Evolutionary conservation across 768 basidiomycete genomes (phyloP).

Genomic region (Termitomyces sp.): DNA sequence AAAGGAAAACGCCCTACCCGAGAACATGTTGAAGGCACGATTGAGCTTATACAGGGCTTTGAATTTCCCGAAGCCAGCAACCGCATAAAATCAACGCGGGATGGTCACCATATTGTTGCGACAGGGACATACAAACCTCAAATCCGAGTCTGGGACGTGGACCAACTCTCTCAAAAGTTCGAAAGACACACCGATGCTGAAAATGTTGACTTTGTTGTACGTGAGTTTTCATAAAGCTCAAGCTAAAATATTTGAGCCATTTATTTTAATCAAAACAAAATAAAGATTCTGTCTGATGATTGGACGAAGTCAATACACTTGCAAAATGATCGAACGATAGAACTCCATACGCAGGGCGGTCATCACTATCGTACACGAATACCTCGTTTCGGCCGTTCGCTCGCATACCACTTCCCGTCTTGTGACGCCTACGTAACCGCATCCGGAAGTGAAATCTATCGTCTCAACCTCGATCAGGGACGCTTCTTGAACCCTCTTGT

Average conservation of each 20-base stretch:
- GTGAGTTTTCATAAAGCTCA: constrained; percentile 40
- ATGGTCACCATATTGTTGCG: constrained; percentile 89
- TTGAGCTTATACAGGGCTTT: constrained; percentile 93
- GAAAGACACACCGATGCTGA: constrained; percentile 95
- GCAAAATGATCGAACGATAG: constrained; percentile 91
- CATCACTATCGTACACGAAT: constrained; percentile 91
- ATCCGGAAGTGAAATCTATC: constrained; percentile 82
- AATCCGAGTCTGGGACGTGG: constrained; percentile 92
- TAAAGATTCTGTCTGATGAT: constrained; percentile 89
- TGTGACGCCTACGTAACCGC: constrained; percentile 87
- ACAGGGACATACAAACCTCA: constrained; percentile 98
- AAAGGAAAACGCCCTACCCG: constrained; percentile 61
- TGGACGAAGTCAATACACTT: constrained; percentile 99
- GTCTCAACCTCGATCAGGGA: constrained; percentile 94
- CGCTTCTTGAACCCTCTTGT: constrained; percentile 81
- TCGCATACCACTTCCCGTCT: constrained; percentile 91
- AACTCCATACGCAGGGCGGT: constrained; percentile 91
- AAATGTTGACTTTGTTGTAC: constrained; percentile 96
- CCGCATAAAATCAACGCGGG: constrained; percentile 82
- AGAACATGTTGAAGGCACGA: constrained; percentile 77
- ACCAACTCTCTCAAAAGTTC: constrained; percentile 89
- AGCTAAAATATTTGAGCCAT: constrained; percentile 1
- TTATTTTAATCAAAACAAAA: neutral
- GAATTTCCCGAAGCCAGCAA: constrained; percentile 97
- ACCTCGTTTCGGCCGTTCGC: constrained; percentile 87